Base-by-base conservation (phyloP, 1,284 basidiomycete species). In the Pseudozyma thailandica region DNA sequence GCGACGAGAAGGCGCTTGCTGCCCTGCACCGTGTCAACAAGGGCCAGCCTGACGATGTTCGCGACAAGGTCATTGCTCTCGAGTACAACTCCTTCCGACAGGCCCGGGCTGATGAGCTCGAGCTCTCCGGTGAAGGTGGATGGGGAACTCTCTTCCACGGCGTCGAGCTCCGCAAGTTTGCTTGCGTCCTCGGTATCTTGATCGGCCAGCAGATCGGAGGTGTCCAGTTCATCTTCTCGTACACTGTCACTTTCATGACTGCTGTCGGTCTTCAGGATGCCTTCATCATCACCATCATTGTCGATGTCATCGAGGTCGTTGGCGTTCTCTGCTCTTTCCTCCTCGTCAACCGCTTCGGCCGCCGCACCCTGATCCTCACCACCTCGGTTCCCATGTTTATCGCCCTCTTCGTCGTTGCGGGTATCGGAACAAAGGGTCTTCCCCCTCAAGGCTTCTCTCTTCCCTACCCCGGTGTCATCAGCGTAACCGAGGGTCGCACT, bases 341-440 rank as follows among this genome's bases (percentile, higher is more conserved):
- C 56, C 63, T 86, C 21, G 84, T 86, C 59, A 82, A 84, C 66
- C 79, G 85, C 42, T 84, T 83, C 71, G 85, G 85, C n/a, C 82
- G 85, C 52, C 75, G 85, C 27, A 83, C 84, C 2, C 60, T 85
- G 26, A 80, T 85, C 20, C 75, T 86, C 44, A 82, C 70, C 41
- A 84, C 83, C 26, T 84, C 83, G 56, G 68, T 84, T 23, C 82
- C 83, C 70, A 85, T 85, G 84, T 80, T 83, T 47, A 74, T 82
- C 60, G 73, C 80, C n/a, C 81, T 85, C 27, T 73, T 85, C 41
- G 79, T 85, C 49, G 80, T 82, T 38, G 84, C 83, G 27, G 75
- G 70, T 26, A 76, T 85, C 45, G 85, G 84, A 28, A 75, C 73
- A 44, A 54, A 76, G 48, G 77, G 39, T 58, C 71, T 51, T 27